Base-by-base conservation (phyloP, 164 flowering plant genomes). In the Amborella trichopoda region DNA sequence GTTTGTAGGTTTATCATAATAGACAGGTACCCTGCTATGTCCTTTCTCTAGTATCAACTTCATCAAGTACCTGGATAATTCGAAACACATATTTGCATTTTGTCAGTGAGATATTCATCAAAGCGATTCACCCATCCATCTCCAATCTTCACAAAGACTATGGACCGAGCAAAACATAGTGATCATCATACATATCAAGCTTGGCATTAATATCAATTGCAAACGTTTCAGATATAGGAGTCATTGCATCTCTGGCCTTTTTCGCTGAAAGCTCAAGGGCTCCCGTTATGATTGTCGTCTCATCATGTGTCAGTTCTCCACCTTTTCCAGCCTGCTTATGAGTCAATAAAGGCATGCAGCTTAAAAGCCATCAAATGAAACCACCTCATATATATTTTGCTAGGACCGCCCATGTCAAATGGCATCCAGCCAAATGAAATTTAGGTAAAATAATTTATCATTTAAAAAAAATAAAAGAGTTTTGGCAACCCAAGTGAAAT, bases 221-320 rank as follows among this genome's bases (percentile, higher is more conserved):
- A 63, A 91, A 91, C 48, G 81, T 77, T 16, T 83, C 96, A 40
- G 82, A 64, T 56, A 91, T 84, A 24, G 91, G 95, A 58, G 94
- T 87, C 99, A 91, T 91, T 26, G 99, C 93, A 70, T 82, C 86
- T 49, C 76, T 47, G 32, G 95, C 99, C 27, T 79, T 83, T 67
- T 91, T 91, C 58, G 72, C 91, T 14, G 73, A 50, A 30, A 91
- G 86, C 63, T 82, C 90, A 28, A 91, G 80, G 42, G 99, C 99
- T 47, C 99, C 99, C 38, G 96, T 86, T 62, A 91, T 91, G 49
- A 91, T 91, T 39, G 99, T 88, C 41, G 99, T 93, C 68, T 93
- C 96, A 56, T 88, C 94, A 62, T 76, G 95, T 23, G 96, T 87
- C 61, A 91, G 68, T 56, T 91, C 99, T 42, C 99, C 99, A 53